Conservation (phyloP, 495 filamentous ascomycete genomes). For the Talaromyces trachyspermus region DNA sequence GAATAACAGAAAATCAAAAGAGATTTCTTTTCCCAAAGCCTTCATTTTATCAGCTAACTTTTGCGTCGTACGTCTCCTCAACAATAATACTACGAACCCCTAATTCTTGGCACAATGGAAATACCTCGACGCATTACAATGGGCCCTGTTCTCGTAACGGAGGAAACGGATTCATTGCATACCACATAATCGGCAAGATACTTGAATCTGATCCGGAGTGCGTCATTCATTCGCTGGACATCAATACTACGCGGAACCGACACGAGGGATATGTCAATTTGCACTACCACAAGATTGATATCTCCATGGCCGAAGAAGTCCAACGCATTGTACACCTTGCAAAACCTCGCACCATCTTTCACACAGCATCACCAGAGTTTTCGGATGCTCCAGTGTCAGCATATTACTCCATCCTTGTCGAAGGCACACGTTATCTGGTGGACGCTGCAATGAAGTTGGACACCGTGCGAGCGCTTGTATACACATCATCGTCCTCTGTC, state of each 20-base stretch:
- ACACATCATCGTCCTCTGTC: conserved; percentile 28
- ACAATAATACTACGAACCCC: too few species aligned
- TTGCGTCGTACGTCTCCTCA: too few species aligned
- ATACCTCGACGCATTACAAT: too few species aligned
- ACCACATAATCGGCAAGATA: conserved; percentile 43
- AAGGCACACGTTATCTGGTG: conserved; percentile 36
- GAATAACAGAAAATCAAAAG: too few species aligned
- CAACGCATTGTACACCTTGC: conserved; percentile 10
- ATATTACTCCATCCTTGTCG: conserved; percentile 27
- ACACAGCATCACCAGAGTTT: conserved; percentile 17
- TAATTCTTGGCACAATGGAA: too few species aligned
- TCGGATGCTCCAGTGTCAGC: conserved; percentile 1
- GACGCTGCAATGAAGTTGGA: conserved; percentile 20
- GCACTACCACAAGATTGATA: conserved; percentile 18
- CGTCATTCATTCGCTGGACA: conserved; percentile 20
- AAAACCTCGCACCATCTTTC: conserved; percentile 18
- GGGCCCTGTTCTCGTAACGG: conserved; percentile 44
- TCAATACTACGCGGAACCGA: conserved; percentile 19
- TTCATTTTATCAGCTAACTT: too few species aligned
- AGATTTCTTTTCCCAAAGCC: too few species aligned
- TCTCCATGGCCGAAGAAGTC: conserved; percentile 10
- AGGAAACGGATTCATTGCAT: conserved; percentile 48
- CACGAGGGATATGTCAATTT: conserved; percentile 8
- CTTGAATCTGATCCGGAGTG: conserved; percentile 19
- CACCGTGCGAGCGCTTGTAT: conserved; percentile 32